Conservation (phyloP, 108 stramenopile species). For the Cyclostephanos tholiformis region DNA sequence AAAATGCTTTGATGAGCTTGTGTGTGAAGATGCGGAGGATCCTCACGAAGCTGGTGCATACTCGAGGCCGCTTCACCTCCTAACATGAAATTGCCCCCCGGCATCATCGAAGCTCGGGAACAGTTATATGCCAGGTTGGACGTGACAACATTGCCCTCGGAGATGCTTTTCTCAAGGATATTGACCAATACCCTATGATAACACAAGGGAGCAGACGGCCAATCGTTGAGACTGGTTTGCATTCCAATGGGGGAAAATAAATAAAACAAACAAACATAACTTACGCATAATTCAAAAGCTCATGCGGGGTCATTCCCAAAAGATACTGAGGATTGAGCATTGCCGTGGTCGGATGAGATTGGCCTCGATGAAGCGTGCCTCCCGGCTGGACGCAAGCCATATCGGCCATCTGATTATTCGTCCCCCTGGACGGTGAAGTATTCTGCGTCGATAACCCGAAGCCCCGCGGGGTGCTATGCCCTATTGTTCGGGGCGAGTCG, state of each 20-base stretch:
- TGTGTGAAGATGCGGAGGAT: too few relatives aligned
- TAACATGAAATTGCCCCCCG: neutral
- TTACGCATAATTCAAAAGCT: conserved; percentile 19
- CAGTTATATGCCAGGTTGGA: conserved; percentile 6
- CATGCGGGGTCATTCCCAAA: conserved; percentile 26
- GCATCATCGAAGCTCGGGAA: neutral
- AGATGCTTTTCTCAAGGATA: conserved; percentile 24
- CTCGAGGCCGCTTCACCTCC: neutral
- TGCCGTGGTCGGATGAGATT: neutral
- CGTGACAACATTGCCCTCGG: conserved; percentile 12
- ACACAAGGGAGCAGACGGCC: neutral
- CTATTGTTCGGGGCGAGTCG: neutral
- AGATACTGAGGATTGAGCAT: neutral
- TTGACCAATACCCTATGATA: conserved; percentile 18
- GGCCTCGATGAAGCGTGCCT: neutral
- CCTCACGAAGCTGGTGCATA: neutral
- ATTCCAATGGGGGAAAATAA: neutral
- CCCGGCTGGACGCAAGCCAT: conserved; percentile 1
- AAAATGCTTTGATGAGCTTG: too few relatives aligned
- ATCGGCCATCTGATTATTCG: neutral
- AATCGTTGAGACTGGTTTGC: neutral
- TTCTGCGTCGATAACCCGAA: neutral
- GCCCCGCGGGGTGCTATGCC: neutral
- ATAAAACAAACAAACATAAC: neutral
- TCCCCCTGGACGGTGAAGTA: neutral